These are phyloP conservation scores for Mycena sanguinolenta DNA, from an alignment of 768 basidiomycete genomes.

Conservation along the genomic window DNA sequence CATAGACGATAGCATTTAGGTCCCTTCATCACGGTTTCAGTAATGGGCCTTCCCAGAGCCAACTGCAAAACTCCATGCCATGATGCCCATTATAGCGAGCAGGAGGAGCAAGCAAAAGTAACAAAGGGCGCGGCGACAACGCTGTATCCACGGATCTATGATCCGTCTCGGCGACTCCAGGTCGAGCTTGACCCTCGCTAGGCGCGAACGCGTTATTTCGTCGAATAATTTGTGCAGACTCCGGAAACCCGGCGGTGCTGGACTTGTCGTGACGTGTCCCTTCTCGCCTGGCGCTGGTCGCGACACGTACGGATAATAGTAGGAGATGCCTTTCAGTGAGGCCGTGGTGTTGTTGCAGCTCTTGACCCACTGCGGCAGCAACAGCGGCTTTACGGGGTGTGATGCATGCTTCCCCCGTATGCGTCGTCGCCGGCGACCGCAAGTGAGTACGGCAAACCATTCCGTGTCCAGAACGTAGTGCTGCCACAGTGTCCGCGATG, in stretches of 20 bases:
- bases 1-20: background rate
- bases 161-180: conserved; percentile 33
- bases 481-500: conserved; percentile 32
- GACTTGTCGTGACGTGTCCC: conserved; percentile 27
- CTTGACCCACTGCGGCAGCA: conserved; percentile 38
- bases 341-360: conserved; percentile 22
- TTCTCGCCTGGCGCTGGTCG: conserved; percentile 27
- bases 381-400: conserved; percentile 16
- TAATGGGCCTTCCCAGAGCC: conserved; percentile 29
- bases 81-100: conserved; percentile 26
- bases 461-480: conserved; percentile 35
- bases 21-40: background rate
- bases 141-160: conserved; percentile 37
- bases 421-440: conserved; percentile 3
- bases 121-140: conserved; percentile 35
- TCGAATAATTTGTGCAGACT: conserved; percentile 30
- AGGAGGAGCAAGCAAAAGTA: conserved; percentile 24
- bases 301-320: conserved; percentile 39
- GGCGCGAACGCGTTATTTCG: conserved; percentile 28
- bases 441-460: conserved; percentile 33
- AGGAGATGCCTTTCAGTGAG: conserved; percentile 36
- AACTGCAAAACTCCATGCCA: conserved; percentile 36
- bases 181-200: conserved; percentile 25
- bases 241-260: conserved; percentile 24
- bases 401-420: background rate